phyloP scores from a whole-genome alignment of 2,329 filamentous ascomycete genomes.

The Pseudogymnoascus sp. region DNA sequence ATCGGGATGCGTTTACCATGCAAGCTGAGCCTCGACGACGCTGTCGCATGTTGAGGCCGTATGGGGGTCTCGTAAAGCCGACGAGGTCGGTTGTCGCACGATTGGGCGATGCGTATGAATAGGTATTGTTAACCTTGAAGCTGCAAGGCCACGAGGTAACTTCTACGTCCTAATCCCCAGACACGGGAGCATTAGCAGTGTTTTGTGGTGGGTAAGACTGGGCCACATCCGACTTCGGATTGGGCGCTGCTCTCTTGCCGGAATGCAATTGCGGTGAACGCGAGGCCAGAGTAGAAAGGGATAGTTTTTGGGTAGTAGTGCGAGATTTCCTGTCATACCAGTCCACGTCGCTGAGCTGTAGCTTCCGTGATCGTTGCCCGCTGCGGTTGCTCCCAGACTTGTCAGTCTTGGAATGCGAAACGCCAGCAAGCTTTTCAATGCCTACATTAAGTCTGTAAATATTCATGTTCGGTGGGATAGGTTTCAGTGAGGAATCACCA shows the following conservation, averaged over 20 bases:
- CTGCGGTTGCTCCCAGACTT: conserved; percentile 39
- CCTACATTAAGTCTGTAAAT: conserved; percentile 49
- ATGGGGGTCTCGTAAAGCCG: background rate
- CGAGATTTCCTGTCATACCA: conserved; percentile 57
- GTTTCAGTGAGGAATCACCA: conserved; percentile 51
- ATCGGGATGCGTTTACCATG: background rate
- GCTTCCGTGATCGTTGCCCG: conserved; percentile 76
- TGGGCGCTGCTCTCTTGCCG: background rate
- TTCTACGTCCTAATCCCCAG: conserved; percentile 8
- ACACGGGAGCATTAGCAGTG: conserved; percentile 5
- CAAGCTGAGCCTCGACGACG: background rate
- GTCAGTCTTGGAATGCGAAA: conserved; percentile 27
- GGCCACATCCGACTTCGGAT: conserved; percentile 6
- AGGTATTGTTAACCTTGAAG: background rate
- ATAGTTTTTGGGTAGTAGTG: conserved; percentile 5
- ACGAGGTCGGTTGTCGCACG: background rate
- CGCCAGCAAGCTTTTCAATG: conserved; percentile 43
- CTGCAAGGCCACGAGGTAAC: conserved; percentile 4
- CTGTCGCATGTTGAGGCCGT: background rate
- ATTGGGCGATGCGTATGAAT: background rate
- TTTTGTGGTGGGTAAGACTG: background rate
- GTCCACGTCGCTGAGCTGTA: conserved; percentile 94
- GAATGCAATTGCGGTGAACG: background rate
- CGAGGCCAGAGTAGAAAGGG: background rate
- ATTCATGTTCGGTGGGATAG: conserved; percentile 41